phyloP scores from a whole-genome alignment of 2,329 filamentous ascomycete genomes.

The Fusarium continuum region DNA sequence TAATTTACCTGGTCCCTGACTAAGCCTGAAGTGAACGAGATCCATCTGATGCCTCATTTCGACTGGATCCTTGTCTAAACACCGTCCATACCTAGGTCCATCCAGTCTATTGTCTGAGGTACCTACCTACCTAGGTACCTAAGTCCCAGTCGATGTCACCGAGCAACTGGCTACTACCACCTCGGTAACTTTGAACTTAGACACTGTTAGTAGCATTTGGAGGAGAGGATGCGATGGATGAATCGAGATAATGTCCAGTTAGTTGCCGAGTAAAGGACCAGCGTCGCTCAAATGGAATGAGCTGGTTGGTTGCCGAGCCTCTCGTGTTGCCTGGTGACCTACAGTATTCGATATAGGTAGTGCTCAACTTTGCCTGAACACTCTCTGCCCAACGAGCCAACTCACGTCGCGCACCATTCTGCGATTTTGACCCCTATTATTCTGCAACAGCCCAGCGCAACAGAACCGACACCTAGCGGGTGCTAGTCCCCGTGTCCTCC shows the following conservation, averaged over 20 bases:
- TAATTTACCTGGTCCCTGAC: conserved; percentile 34
- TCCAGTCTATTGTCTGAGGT: conserved; percentile 23
- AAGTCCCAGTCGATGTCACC: conserved; percentile 32
- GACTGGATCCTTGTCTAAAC: conserved; percentile 31
- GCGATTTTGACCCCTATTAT: conserved; percentile 39
- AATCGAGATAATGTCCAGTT: conserved; percentile 5
- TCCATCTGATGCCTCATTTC: conserved; percentile 42
- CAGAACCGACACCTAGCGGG: conserved; percentile 17
- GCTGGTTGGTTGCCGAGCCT: conserved; percentile 13
- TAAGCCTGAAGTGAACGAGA: conserved; percentile 40
- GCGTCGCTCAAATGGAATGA: conserved; percentile 14
- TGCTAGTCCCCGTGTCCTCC: conserved; percentile 26
- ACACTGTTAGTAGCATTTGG: conserved; percentile 9
- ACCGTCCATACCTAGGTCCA: conserved; percentile 17
- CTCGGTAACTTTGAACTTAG: conserved; percentile 1
- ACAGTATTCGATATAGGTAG: no score
- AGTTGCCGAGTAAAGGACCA: conserved; percentile 9
- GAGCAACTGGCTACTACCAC: conserved; percentile 19
- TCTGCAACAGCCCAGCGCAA: conserved; percentile 38
- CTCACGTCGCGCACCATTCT: conserved; percentile 9
- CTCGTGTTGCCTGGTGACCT: conserved; percentile 4
- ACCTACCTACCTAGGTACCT: no score
- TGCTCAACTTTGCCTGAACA: not conserved
- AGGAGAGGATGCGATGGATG: not conserved
- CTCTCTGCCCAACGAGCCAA: not conserved